Conservation (phyloP, 192 early-diverging fungal species). For the Backusella psychrophila region DNA sequence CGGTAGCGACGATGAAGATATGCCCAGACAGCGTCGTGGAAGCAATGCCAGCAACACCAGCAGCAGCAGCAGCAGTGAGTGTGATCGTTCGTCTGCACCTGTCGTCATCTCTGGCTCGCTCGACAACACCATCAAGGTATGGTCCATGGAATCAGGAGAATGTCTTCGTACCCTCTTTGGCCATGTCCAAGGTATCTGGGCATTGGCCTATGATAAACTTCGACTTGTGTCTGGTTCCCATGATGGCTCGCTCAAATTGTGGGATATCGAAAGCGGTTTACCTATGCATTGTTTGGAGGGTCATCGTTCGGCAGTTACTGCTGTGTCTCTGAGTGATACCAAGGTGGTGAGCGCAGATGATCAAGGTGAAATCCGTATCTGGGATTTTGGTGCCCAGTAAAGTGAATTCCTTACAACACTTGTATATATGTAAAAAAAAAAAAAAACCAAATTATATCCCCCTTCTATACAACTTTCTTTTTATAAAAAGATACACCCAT, state of each 20-base stretch:
- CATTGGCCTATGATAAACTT: slow-evolving; percentile 76
- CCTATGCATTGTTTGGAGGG: slow-evolving; percentile 62
- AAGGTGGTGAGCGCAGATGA: slow-evolving; percentile 83
- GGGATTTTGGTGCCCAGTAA: slow-evolving; percentile 65
- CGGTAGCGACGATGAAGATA: not conserved
- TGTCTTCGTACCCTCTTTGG: slow-evolving; percentile 78
- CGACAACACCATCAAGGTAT: slow-evolving; percentile 90
- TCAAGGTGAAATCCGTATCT: slow-evolving; percentile 74
- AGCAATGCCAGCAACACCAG: slow-evolving; percentile 26
- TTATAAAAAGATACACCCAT: not conserved
- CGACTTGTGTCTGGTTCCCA: slow-evolving; percentile 63
- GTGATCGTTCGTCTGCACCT: slow-evolving; percentile 25
- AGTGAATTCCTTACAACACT: not conserved
- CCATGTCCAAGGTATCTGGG: slow-evolving; percentile 79
- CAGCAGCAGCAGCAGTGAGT: not conserved
- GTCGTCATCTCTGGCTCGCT: slow-evolving; percentile 80
- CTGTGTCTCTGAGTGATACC: slow-evolving; percentile 82
- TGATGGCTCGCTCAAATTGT: slow-evolving; percentile 69
- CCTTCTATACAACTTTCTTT: no score
- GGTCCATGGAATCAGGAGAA: slow-evolving; percentile 81
- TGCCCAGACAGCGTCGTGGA: slow-evolving; percentile 17
- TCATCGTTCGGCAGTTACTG: slow-evolving; percentile 69
- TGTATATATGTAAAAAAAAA: not conserved
- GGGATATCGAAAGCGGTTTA: slow-evolving; percentile 68
- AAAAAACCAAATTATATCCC: not conserved